These are phyloP conservation scores for Lotmaria passim DNA, from an alignment of 208 protist species.

Conservation along the genomic window DNA sequence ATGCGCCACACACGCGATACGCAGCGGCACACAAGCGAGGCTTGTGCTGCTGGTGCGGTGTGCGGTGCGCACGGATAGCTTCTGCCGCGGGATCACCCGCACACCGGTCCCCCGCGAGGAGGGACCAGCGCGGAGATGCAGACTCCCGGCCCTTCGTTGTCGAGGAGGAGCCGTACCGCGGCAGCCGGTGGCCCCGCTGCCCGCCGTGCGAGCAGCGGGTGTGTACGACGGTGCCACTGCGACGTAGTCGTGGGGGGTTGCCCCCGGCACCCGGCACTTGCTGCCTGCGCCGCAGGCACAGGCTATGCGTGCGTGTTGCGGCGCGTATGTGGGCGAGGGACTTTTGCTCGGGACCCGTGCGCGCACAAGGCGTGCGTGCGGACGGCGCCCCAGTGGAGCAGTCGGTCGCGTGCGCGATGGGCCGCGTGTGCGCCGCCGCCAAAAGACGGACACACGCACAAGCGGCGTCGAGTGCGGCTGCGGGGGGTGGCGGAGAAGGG, in stretches of 20 bases:
- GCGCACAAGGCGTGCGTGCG: constrained; percentile 19
- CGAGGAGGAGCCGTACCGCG: constrained; percentile 27
- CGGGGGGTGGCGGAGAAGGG: constrained; percentile 21
- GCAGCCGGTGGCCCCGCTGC: constrained; percentile 33
- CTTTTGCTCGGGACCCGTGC: constrained; percentile 74
- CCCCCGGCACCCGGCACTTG: constrained; percentile 61
- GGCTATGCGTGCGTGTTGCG: constrained; percentile 3
- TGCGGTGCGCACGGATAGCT: constrained; percentile 23
- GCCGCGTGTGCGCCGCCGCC: constrained; percentile 1
- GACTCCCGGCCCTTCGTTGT: constrained; percentile 26
- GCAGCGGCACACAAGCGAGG: not conserved
- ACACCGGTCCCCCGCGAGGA: constrained; percentile 25
- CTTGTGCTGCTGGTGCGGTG: constrained; percentile 13
- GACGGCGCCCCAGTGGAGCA: constrained; percentile 32
- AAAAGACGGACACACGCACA: not conserved
- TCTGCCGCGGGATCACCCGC: constrained; percentile 34
- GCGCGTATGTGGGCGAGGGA: constrained; percentile 60
- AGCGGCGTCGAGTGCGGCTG: constrained; percentile 25
- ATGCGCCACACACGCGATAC: constrained; percentile 7
- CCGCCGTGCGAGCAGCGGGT: constrained; percentile 32
- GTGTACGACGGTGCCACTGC: constrained; percentile 41
- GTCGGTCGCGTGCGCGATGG: constrained; percentile 31
- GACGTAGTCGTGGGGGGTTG: constrained; percentile 24
- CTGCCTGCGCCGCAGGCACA: constrained; percentile 43
- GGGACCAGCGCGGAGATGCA: constrained; percentile 32